phyloP scores from a whole-genome alignment of 768 basidiomycete species.

The Serendipita sp. region DNA sequence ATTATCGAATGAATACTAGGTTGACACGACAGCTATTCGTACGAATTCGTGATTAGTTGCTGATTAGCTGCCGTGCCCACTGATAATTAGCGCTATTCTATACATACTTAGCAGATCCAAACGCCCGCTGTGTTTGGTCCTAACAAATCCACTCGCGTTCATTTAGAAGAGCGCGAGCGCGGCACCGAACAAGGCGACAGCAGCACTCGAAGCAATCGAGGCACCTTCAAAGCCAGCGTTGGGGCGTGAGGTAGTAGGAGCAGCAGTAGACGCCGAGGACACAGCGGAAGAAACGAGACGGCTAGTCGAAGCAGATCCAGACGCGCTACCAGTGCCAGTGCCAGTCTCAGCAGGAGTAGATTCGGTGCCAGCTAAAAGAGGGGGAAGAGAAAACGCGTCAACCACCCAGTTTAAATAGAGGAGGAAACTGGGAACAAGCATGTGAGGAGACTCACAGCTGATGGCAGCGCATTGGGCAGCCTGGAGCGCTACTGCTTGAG shows the following conservation, averaged over 20 bases:
- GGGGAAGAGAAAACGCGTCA: background rate
- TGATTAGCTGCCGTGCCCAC: too few species aligned
- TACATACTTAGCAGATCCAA: too few species aligned
- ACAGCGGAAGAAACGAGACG: background rate
- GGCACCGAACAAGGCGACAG: background rate
- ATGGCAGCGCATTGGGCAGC: slow-evolving; percentile 21
- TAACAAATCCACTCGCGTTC: too few species aligned
- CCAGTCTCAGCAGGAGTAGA: background rate
- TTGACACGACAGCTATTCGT: too few species aligned
- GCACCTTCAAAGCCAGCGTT: background rate
- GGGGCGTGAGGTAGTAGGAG: background rate
- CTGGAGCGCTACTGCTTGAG: slow-evolving; percentile 20
- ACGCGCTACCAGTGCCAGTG: background rate
- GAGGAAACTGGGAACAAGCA: too few species aligned
- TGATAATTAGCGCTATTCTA: too few species aligned
- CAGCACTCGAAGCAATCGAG: background rate
- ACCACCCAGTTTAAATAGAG: too few species aligned
- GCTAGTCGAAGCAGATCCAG: background rate
- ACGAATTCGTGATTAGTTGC: too few species aligned
- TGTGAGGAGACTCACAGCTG: background rate
- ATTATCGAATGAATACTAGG: too few species aligned
- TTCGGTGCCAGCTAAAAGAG: background rate
- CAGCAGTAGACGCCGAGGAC: background rate
- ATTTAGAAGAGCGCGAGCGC: background rate
- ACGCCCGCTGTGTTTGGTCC: too few species aligned